phyloP scores from a whole-genome alignment of 2,329 filamentous ascomycete species.

The Talaromyces sp. region DNA sequence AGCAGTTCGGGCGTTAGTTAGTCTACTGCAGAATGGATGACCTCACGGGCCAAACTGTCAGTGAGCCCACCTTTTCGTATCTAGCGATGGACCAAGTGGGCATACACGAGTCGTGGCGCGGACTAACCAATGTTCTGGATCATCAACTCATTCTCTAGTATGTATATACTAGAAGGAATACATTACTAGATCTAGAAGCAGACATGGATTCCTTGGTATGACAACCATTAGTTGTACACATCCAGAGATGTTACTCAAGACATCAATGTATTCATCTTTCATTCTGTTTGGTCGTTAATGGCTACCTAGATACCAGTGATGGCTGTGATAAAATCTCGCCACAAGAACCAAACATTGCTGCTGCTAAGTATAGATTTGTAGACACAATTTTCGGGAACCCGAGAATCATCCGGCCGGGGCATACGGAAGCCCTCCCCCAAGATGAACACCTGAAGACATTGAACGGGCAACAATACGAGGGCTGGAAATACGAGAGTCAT shows the following conservation, averaged over 20 bases:
- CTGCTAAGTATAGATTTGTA: constrained; percentile 4
- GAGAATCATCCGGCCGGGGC: not conserved
- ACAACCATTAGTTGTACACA: not conserved
- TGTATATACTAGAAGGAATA: not conserved
- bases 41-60: not conserved
- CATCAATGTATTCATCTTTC: not conserved
- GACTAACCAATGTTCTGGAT: constrained; percentile 9
- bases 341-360: not conserved
- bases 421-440: not conserved
- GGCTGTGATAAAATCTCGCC: not conserved
- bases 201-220: not conserved
- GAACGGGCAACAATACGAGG: not conserved
- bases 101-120: not conserved
- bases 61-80: not conserved
- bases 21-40: not conserved
- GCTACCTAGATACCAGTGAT: no score
- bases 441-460: not conserved
- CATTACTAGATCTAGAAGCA: not conserved
- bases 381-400: not conserved
- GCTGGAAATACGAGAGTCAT: not conserved
- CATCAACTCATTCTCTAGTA: not conserved
- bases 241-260: not conserved
- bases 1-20: no score
- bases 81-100: not conserved
- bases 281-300: not conserved